Evolutionary conservation across 345 rosid genomes (phyloP).

Genomic region (Eutrema heterophyllum): DNA sequence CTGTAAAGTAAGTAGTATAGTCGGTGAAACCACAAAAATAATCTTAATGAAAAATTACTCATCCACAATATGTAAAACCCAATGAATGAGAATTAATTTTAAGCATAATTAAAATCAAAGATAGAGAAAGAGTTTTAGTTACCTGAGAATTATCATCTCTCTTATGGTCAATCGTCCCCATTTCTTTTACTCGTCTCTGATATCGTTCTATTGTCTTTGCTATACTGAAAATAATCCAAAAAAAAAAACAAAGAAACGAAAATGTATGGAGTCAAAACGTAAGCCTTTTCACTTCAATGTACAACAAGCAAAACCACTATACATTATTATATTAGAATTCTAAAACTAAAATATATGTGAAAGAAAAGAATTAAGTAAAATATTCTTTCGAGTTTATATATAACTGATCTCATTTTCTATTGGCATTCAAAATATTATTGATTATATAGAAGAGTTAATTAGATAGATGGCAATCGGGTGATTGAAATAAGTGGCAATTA

Average conservation of each 20-base stretch:
- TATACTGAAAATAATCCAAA: constrained; percentile 36
- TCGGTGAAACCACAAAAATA: not conserved
- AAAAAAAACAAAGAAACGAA: not conserved
- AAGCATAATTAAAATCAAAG: not conserved
- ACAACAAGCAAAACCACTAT: not conserved
- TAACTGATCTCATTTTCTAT: not conserved
- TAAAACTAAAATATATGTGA: not conserved
- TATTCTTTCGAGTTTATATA: not conserved
- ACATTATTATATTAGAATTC: not conserved
- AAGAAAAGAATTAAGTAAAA: not conserved
- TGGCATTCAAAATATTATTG: not conserved
- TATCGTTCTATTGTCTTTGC: constrained; percentile 69
- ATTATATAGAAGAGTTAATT: not conserved
- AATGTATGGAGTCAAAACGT: not conserved
- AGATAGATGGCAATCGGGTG: not conserved
- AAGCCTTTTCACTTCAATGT: not conserved
- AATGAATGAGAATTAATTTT: not conserved
- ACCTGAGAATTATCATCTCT: constrained; percentile 44
- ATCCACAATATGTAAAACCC: not conserved
- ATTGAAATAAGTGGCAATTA: not conserved
- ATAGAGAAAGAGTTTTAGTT: not conserved
- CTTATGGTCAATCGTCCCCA: constrained; percentile 33
- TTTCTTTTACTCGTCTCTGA: constrained; percentile 50
- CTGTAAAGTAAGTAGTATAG: constrained; percentile 30
- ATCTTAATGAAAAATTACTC: not conserved